A percentile compares a stretch with the other conserved stretches of the same genome.
Conservation (phyloP, 176 grass and related monocot species). For the Coix lacrymajobi region DNA sequence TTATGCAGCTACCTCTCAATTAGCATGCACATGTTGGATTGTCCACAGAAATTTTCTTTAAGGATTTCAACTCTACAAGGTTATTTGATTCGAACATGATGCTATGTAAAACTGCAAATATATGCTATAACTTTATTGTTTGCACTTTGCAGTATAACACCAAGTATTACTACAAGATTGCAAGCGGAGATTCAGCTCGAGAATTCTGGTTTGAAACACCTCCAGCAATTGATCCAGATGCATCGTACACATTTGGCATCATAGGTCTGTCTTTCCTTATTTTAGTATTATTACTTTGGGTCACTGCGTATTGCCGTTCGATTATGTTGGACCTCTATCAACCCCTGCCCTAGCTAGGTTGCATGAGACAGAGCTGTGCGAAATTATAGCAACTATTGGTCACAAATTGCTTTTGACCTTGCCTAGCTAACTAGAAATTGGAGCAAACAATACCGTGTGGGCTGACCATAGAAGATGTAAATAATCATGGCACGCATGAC, state of each 20-base stretch:
- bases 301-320: background rate
- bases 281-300: background rate
- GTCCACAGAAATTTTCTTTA: background rate
- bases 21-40: background rate
- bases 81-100: constrained; percentile 13
- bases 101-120: background rate
- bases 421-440: background rate
- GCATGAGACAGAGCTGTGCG: background rate
- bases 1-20: background rate
- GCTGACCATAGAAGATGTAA: background rate
- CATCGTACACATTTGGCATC: constrained; percentile 81
- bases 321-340: constrained; percentile 7
- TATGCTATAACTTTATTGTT: constrained; percentile 12
- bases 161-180: constrained; percentile 97
- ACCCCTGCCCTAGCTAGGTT: background rate
- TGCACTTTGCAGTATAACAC: constrained; percentile 58
- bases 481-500: background rate
- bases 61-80: background rate
- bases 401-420: background rate
- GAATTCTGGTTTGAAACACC: constrained; percentile 96
- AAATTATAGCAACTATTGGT: background rate
- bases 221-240: constrained; percentile 76
- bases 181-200: constrained; percentile 56
- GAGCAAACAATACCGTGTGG: background rate
- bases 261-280: constrained; percentile 58